Evolutionary conservation across 768 basidiomycete species (phyloP).

Genomic region (Tricholoma sp.): DNA sequence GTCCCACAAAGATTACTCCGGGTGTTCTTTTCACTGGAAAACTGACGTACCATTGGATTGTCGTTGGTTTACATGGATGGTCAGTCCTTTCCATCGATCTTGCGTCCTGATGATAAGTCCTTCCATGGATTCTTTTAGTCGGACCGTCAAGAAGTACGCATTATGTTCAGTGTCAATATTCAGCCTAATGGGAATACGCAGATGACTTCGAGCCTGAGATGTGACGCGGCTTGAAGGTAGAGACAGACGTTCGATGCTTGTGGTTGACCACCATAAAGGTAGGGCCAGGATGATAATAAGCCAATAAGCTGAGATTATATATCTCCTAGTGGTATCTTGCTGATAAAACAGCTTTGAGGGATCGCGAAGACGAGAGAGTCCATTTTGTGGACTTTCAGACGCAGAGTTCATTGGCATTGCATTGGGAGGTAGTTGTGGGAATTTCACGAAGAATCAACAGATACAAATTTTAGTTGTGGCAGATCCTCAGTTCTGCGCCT

Average conservation of each 20-base stretch:
- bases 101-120: constrained; percentile 20
- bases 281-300: constrained; percentile 66
- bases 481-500: constrained; percentile 10
- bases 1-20: not conserved
- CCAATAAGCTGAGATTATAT: constrained; percentile 76
- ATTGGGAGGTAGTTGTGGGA: constrained; percentile 6
- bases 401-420: too few relatives aligned
- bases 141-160: constrained; percentile 7
- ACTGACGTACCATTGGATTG: constrained; percentile 30
- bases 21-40: not conserved
- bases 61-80: constrained; percentile 26
- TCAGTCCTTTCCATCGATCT: constrained; percentile 39
- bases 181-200: constrained; percentile 44
- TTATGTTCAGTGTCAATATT: constrained; percentile 13
- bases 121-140: constrained; percentile 20
- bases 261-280: constrained; percentile 93
- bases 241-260: constrained; percentile 79
- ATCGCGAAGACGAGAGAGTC: constrained; percentile 27
- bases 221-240: constrained; percentile 61
- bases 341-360: constrained; percentile 53
- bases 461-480: constrained; percentile 27
- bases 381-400: not conserved
- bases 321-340: constrained; percentile 41
- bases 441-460: constrained; percentile 22
- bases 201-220: constrained; percentile 40